Conservation (phyloP, 2,329 filamentous ascomycete species). For the Botrytis squamosa region DNA sequence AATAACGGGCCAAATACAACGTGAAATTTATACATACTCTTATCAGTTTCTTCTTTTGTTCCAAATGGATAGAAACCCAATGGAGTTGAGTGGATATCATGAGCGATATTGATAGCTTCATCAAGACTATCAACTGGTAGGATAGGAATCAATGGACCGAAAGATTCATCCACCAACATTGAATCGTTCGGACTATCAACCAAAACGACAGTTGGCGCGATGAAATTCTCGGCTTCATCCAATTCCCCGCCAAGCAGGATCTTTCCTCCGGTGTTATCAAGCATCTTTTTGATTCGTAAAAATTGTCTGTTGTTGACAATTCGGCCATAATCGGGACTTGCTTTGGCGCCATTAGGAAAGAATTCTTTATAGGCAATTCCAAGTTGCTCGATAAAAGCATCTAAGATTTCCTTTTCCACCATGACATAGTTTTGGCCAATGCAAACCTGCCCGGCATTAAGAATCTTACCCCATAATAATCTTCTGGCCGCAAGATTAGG, state of each 20-base stretch:
- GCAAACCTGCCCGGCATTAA: conserved; percentile 89
- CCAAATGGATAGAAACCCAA: conserved; percentile 85
- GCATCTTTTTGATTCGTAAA: conserved; percentile 80
- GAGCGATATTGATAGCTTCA: conserved; percentile 79
- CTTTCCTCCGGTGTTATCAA: conserved; percentile 79
- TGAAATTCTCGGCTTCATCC: conserved; percentile 77
- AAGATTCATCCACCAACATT: conserved; percentile 80
- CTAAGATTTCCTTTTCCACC: conserved; percentile 71
- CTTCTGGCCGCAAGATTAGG: conserved; percentile 77
- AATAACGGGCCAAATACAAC: background rate
- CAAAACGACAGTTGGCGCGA: conserved; percentile 90
- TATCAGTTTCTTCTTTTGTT: conserved; percentile 71
- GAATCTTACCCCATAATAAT: conserved; percentile 82
- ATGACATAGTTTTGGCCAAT: conserved; percentile 91
- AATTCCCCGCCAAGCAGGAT: conserved; percentile 83
- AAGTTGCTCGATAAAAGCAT: conserved; percentile 71
- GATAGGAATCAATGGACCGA: conserved; percentile 88
- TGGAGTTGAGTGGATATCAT: conserved; percentile 78
- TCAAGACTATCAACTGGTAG: conserved; percentile 77
- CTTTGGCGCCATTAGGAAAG: conserved; percentile 77
- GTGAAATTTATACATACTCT: conserved; percentile 50
- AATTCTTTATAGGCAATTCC: conserved; percentile 71
- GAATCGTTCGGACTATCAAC: conserved; percentile 73
- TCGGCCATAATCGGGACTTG: conserved; percentile 74
- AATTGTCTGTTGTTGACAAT: conserved; percentile 83